Evolutionary conservation across 768 basidiomycete species (phyloP), one percentile per base, ranked within the genome.

Genomic region (Suillus variegatus): DNA sequence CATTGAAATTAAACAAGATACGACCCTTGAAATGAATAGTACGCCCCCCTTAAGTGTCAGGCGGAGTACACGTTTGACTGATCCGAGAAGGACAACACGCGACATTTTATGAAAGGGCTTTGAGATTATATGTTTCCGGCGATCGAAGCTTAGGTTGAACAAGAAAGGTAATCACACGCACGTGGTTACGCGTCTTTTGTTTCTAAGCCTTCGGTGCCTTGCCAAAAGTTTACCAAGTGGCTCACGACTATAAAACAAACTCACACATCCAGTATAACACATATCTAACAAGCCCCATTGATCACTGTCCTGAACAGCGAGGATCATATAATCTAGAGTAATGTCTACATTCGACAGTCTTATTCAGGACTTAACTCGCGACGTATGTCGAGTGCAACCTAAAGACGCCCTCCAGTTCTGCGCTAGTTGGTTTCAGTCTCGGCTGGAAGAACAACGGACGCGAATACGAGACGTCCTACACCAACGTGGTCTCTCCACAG

Each of bases 371-470:
- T 84, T 98, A 63, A 90, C 92, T 69, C 88, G 93, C 74, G 96
- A 97, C 76, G 87, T 86, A 51, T 84, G 92, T 51, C 90, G 92
- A 68, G 93, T 87, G 5, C 93, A 95, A 75, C 95, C 97, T 25
- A 88, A 86, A 71, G 97, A 99, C 74, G 87, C 90, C 5, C 88
- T 97, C 55, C 97, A 98, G 78, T 95, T 91, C 77, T 93, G 91
- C 72, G 89, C 96, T 56, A 94, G 89, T 72, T 99, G 95, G 95
- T 98, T 99, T 79, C 92, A 95, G 75, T 84, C 85, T 67, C 87
- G 93, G 63, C 82, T 96, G 60, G 91, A 94, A 68, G 92, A 94
- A 73, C 94, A 96, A 73, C 85, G 94, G 64, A 83, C 86, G 52
- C 85, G 90, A 67, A 87, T 85, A 28, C 84, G 93, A 68, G 88